Conservation (phyloP, 345 rosid species). For the Hypericum perforatum region DNA sequence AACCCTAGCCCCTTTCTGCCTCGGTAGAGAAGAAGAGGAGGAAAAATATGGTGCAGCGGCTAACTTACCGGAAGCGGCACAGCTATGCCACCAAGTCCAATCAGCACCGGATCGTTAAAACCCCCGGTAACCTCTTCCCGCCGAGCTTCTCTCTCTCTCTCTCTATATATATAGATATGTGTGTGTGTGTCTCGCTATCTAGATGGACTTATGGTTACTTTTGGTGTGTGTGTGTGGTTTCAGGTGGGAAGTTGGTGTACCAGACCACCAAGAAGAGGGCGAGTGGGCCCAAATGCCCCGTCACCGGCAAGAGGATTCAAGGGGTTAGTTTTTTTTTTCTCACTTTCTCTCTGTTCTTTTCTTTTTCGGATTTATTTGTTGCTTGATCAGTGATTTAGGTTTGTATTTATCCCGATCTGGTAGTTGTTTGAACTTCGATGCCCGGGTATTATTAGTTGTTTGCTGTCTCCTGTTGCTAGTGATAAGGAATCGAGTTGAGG, state of each 20-base stretch:
- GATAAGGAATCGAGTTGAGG: no score
- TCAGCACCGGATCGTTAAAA: slow-evolving; percentile 7
- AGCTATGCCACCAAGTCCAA: slow-evolving; percentile 11
- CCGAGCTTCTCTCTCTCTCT: neutral
- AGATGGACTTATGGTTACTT: neutral
- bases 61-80: slow-evolving; percentile 7
- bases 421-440: neutral
- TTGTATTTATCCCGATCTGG: neutral
- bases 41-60: slow-evolving; percentile 9
- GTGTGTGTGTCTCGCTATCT: neutral
- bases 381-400: neutral
- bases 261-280: slow-evolving; percentile 12
- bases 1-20: neutral
- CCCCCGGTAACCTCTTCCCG: neutral
- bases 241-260: slow-evolving; percentile 8
- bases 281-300: slow-evolving; percentile 8
- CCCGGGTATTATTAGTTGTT: neutral
- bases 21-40: neutral
- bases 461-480: no score
- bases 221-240: neutral
- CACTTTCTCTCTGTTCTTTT: neutral
- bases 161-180: neutral
- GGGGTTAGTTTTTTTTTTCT: neutral
- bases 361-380: neutral
- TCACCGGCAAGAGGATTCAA: slow-evolving; percentile 10